Evolutionary conservation across 1,284 basidiomycete genomes (phyloP).

Genomic region (Boletus semigastroideus): DNA sequence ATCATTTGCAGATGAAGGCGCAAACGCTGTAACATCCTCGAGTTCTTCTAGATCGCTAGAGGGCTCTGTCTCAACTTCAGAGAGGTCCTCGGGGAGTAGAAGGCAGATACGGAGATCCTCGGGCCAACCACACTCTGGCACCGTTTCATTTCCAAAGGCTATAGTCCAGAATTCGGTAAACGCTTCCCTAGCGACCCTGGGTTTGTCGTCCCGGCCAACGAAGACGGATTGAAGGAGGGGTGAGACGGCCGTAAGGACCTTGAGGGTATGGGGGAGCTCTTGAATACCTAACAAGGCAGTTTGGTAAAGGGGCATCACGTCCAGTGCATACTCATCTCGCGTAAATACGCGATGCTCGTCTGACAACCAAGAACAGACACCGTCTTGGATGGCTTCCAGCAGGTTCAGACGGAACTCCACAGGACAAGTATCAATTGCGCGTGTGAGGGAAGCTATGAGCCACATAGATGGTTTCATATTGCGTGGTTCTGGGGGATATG

Average conservation of each 20-base stretch:
- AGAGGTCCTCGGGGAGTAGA: slow-evolving; percentile 2
- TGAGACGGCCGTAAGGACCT: slow-evolving; percentile 44
- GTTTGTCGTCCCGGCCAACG: slow-evolving; percentile 44
- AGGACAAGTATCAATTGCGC: slow-evolving; percentile 55
- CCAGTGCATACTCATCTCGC: slow-evolving; percentile 53
- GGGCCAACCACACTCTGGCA: slow-evolving; percentile 53
- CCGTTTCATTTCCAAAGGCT: slow-evolving; percentile 38
- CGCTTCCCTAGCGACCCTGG: slow-evolving; percentile 39
- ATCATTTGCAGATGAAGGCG: slow-evolving; percentile 2
- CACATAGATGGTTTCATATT: slow-evolving; percentile 56
- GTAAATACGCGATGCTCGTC: slow-evolving; percentile 54
- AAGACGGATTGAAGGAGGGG: slow-evolving; percentile 56
- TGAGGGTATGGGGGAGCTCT: slow-evolving; percentile 38
- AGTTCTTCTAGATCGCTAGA: slow-evolving; percentile 26
- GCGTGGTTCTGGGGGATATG: slow-evolving; percentile 65
- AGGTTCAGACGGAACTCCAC: slow-evolving; percentile 42
- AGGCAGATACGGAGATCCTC: slow-evolving; percentile 44
- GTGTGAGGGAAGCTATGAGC: slow-evolving; percentile 56
- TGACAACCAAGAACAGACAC: slow-evolving; percentile 59
- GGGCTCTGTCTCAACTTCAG: slow-evolving; percentile 13
- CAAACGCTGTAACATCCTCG: slow-evolving; percentile 15
- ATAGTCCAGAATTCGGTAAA: slow-evolving; percentile 61
- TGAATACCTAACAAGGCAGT: slow-evolving; percentile 50
- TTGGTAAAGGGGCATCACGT: slow-evolving; percentile 63
- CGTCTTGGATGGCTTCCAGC: slow-evolving; percentile 51